Base-by-base conservation (phyloP, 257 asterid species). In the Nicotiana sylvestris region DNA sequence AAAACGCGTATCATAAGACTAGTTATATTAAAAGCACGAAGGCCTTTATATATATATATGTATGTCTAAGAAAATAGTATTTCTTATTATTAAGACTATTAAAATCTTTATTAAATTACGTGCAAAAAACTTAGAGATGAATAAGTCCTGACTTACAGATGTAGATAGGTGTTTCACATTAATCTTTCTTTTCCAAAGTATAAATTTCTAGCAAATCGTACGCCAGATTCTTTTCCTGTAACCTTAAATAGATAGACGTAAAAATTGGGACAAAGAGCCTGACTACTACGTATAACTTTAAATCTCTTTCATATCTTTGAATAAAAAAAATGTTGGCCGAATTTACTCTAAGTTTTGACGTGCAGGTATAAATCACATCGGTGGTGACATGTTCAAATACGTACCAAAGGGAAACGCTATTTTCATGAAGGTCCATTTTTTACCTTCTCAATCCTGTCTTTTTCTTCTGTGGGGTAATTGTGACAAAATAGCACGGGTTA, bases 311-410 rank as follows among this genome's bases (percentile, higher is more conserved):
- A 25, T 64, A 33, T 62, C 35, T 64, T 2, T 64, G 37, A 64
- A 27, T 27, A 4, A 43, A 3, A 10, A 27, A 64, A 21, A 12
- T 12, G 62, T 46, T 21, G 61, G 43, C 62, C 15, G 6, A 1
- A 74, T n/a, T 6, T 11, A 6, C 12, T 18, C 25, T 70, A 21
- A 46, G 8, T 46, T 74, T 74, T 74, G 79, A 6, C 61, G 0
- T 68, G 78, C 83, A 85, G 87, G 85, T 51, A 30, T 85, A 33
- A 78, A 62, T 2, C 87, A 85, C n/a, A 66, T 85, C 46, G 87
- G 87, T 16, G 87, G 87, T 27, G 81, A 85, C 57, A 82, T 82
- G 85, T 83, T 85, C 55, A 29, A 85, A 78, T 85, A 12, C 29
- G 76, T 85, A 55, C 87, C 87, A 39, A 66, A 67, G 29, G 87